Conservation (phyloP, 163 green algal species). For the Trebouxia gelatinosa region DNA sequence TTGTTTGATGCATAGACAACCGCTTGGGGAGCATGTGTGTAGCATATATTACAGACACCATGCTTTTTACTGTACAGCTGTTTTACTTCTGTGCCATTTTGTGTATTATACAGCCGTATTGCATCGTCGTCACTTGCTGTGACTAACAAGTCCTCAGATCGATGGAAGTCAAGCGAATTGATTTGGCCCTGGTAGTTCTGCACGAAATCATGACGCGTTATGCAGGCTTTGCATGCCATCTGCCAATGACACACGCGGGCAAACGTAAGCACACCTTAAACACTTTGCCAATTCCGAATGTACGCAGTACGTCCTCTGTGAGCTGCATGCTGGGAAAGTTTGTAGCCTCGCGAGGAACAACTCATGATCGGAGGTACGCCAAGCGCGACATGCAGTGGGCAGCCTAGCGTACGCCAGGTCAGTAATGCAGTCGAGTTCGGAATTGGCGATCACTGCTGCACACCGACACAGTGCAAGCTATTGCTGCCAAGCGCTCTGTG, state of each 20-base stretch:
- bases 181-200: conserved; percentile 49
- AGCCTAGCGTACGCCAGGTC: no score
- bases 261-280: conserved; percentile 10
- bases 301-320: conserved; percentile 18
- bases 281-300: conserved; percentile 17
- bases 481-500: no score
- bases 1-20: conserved; percentile 87
- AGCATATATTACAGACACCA: conserved; percentile 78
- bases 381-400: no score
- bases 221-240: no score
- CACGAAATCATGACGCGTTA: neutral
- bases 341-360: no score
- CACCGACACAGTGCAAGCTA: no score
- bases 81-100: conserved; percentile 45
- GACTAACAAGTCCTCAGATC: conserved; percentile 83
- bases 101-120: conserved; percentile 87
- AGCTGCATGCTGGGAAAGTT: no score
- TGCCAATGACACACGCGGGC: neutral
- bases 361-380: no score
- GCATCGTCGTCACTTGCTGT: conserved; percentile 84
- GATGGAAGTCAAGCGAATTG: conserved; percentile 93
- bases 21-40: conserved; percentile 77
- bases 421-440: no score
- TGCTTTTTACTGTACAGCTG: conserved; percentile 89
- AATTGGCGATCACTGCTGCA: no score